Conservation (phyloP, 306 rosid species). For the Fagus sylvatica region DNA sequence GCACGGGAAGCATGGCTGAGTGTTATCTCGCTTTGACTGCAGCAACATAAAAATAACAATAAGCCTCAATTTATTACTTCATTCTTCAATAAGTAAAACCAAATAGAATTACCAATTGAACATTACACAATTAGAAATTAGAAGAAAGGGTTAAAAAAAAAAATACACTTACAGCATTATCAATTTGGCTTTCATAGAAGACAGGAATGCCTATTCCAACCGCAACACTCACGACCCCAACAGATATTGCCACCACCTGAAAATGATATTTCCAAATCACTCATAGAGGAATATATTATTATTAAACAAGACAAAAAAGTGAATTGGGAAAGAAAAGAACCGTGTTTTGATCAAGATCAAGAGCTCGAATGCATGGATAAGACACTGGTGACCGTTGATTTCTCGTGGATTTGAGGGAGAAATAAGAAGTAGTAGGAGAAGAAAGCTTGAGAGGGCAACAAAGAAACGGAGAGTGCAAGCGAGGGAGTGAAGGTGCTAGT, state of each 20-base stretch:
- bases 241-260: conserved; percentile 86
- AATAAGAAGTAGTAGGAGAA: conserved; percentile 22
- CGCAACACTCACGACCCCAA: conserved; percentile 76
- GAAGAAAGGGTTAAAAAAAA: neutral
- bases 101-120: neutral
- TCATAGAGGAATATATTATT: too few species aligned
- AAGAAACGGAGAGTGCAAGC: conserved; percentile 65
- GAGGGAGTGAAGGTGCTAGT: conserved; percentile 50
- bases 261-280: neutral
- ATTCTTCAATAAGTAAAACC: neutral
- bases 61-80: neutral
- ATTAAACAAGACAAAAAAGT: neutral
- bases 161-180: conserved; percentile 70
- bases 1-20: conserved; percentile 96
- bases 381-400: conserved; percentile 56
- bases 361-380: conserved; percentile 77
- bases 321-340: conserved; percentile 32
- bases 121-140: neutral
- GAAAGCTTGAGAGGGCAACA: conserved; percentile 58
- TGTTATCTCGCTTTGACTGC: conserved; percentile 89
- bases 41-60: conserved; percentile 14
- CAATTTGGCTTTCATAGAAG: conserved; percentile 87
- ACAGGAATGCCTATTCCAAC: conserved; percentile 85
- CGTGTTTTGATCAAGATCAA: conserved; percentile 92
- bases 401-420: conserved; percentile 21